Evolutionary conservation across 495 filamentous ascomycete genomes (phyloP).

Genomic region (Filosporella fistucella): DNA sequence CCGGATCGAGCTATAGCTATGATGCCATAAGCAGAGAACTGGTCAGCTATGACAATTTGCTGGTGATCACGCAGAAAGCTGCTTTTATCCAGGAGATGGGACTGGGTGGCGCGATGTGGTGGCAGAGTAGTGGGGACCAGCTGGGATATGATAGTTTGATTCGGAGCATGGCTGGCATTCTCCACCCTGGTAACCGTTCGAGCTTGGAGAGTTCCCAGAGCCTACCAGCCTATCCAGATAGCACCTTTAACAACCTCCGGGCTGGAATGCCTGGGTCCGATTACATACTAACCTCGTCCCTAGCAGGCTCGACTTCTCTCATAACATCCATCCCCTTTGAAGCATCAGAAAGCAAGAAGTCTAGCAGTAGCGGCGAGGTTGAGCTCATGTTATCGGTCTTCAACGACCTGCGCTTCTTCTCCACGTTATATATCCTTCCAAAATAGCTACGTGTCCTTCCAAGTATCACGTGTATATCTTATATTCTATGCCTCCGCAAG

Average conservation of each 20-base stretch:
- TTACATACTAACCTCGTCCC: too few relatives aligned
- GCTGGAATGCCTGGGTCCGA: conserved; percentile 40
- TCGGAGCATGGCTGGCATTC: conserved; percentile 32
- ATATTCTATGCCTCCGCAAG: too few relatives aligned
- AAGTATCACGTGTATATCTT: too few relatives aligned
- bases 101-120: conserved; percentile 84
- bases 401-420: too few relatives aligned
- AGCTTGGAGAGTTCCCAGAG: conserved; percentile 61
- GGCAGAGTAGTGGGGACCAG: conserved; percentile 80
- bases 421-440: too few relatives aligned
- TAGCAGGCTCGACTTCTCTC: too few relatives aligned
- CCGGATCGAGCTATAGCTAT: conserved; percentile 67
- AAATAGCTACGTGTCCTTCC: too few relatives aligned
- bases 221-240: conserved; percentile 61
- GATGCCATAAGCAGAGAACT: conserved; percentile 52
- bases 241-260: conserved; percentile 73
- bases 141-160: conserved; percentile 56
- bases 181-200: too few relatives aligned
- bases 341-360: too few relatives aligned
- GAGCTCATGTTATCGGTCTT: too few relatives aligned
- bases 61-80: conserved; percentile 56
- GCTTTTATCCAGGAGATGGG: conserved; percentile 56
- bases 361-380: too few relatives aligned
- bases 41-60: conserved; percentile 70
- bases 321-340: too few relatives aligned